Evolutionary conservation across 108 stramenopile genomes (phyloP).

Genomic region (Cyclotella baltica): DNA sequence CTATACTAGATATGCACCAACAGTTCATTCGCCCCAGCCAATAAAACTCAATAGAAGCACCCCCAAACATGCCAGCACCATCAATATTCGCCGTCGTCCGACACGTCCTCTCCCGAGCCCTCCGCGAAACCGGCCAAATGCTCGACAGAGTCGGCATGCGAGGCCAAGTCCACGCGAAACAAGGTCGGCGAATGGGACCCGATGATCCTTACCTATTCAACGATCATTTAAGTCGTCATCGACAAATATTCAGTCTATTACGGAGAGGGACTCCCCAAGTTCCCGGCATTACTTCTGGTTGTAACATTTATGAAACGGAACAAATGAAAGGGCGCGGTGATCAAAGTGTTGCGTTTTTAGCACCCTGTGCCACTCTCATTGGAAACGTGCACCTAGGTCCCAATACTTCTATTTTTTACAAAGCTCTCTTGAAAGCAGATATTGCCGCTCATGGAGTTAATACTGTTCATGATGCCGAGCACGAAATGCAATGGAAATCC

Average conservation of each 20-base stretch:
- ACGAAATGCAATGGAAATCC: conserved; percentile 40
- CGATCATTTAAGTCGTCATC: conserved; percentile 80
- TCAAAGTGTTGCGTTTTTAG: conserved; percentile 74
- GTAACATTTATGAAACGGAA: conserved; percentile 4
- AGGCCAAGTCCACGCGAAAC: conserved; percentile 61
- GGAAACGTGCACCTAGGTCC: conserved; percentile 77
- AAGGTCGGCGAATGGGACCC: conserved; percentile 57
- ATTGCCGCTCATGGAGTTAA: conserved; percentile 66
- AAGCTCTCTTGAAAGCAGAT: conserved; percentile 81
- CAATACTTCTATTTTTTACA: conserved; percentile 84
- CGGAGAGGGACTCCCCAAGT: conserved; percentile 71
- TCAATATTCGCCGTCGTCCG: conserved; percentile 62
- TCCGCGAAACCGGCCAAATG: conserved; percentile 90
- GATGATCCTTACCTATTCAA: conserved; percentile 83
- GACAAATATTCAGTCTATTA: conserved; percentile 76
- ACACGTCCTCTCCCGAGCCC: conserved; percentile 77
- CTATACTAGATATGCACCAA: no score
- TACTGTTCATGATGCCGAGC: conserved; percentile 31
- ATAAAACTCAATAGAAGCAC: no score
- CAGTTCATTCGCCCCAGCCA: no score
- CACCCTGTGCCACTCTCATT: conserved; percentile 87
- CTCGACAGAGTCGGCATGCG: conserved; percentile 80
- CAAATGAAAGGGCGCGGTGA: conserved; percentile 10
- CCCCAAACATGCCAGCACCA: conserved; percentile 58
- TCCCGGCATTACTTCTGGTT: conserved; percentile 47